A percentile compares a stretch with the other conserved stretches of the same genome.
phyloP scores from a whole-genome alignment of 441 rosid species.

The Kokia cookei region DNA sequence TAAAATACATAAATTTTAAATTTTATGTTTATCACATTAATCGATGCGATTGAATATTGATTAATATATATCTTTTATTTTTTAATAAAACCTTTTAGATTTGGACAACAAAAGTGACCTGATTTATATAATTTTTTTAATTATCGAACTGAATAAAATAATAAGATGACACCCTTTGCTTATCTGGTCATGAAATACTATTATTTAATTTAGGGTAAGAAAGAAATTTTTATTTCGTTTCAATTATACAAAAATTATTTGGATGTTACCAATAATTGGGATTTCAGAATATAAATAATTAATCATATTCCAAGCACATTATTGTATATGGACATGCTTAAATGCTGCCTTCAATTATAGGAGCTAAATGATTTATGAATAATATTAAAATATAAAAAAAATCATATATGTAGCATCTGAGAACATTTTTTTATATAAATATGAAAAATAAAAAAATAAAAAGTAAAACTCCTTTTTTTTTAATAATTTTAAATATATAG shows the following conservation, averaged over 20 bases:
- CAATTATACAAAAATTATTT: not conserved
- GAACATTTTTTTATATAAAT: not conserved
- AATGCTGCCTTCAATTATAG: not conserved
- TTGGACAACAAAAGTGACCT: not conserved
- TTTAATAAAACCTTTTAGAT: not conserved
- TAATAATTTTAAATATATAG: not conserved
- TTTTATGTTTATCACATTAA: not conserved
- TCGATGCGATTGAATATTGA: not conserved
- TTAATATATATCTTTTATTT: not conserved
- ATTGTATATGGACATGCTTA: not conserved
- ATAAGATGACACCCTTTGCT: not conserved
- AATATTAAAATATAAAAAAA: not conserved
- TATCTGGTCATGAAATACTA: not conserved
- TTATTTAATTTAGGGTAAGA: not conserved
- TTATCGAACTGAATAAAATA: not conserved
- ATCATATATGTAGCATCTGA: not conserved
- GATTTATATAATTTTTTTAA: not conserved
- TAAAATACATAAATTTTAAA: not conserved
- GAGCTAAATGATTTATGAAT: not conserved
- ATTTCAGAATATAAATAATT: not conserved
- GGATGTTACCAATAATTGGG: not conserved
- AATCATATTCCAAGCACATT: not conserved
- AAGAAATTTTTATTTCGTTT: not conserved
- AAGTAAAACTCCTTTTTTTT: not conserved
- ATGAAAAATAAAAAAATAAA: not conserved